phyloP scores from a whole-genome alignment of 2,329 filamentous ascomycete genomes.

The Stagonosporopsis rhizophila region DNA sequence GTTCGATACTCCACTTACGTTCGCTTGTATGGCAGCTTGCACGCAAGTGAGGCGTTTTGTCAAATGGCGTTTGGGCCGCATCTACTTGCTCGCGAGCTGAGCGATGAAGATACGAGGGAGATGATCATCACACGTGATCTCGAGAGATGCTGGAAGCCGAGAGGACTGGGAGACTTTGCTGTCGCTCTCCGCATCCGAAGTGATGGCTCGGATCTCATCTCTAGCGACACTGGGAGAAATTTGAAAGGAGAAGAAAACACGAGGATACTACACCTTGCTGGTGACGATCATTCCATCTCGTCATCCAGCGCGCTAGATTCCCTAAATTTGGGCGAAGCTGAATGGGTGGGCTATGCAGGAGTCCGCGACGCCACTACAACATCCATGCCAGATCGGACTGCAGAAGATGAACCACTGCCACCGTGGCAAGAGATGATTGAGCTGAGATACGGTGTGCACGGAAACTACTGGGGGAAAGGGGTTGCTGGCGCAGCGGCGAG shows the following conservation, averaged over 20 bases:
- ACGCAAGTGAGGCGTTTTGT: conserved; percentile 20
- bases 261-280: neutral
- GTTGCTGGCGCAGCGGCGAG: conserved; percentile 26
- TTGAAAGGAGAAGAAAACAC: neutral
- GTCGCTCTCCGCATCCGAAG: conserved; percentile 14
- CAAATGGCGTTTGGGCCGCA: conserved; percentile 21
- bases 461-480: conserved; percentile 23
- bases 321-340: neutral
- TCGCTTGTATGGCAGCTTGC: conserved; percentile 15
- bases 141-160: conserved; percentile 18
- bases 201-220: neutral
- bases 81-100: conserved; percentile 13
- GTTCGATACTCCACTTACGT: conserved; percentile 9
- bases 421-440: conserved; percentile 29
- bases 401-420: conserved; percentile 18
- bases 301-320: neutral
- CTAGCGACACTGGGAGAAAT: neutral
- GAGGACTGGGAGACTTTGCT: conserved; percentile 24
- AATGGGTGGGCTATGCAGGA: conserved; percentile 31
- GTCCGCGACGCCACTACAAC: conserved; percentile 28
- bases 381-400: conserved; percentile 19
- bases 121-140: conserved; percentile 23
- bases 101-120: conserved; percentile 16
- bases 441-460: conserved; percentile 26
- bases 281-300: neutral